These are phyloP conservation scores for Suillus weaverae DNA, from an alignment of 768 basidiomycete species.

Conservation along the genomic window DNA sequence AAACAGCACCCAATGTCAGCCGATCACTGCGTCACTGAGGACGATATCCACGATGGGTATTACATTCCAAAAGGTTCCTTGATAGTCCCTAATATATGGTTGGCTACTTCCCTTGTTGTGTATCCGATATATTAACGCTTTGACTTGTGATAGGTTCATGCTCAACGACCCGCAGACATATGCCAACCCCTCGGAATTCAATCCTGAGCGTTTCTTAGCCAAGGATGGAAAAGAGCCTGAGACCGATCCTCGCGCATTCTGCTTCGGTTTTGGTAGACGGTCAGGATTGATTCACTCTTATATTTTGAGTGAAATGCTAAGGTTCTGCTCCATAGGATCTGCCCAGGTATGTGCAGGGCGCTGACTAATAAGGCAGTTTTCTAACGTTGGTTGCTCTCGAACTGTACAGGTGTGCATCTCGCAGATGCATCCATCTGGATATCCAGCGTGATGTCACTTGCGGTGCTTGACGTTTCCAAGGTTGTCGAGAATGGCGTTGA, in stretches of 20 bases:
- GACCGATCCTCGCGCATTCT: constrained; percentile 16
- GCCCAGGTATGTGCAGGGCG: constrained; percentile 16
- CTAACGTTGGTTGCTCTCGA: background rate
- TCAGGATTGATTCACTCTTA: background rate
- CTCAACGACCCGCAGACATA: constrained; percentile 47
- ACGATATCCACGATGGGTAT: constrained; percentile 17
- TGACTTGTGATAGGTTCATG: constrained; percentile 43
- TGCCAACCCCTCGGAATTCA: constrained; percentile 32
- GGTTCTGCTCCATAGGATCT: constrained; percentile 9
- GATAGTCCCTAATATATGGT: constrained; percentile 25
- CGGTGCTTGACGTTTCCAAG: constrained; percentile 45
- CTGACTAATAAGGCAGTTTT: background rate
- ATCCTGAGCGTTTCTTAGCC: constrained; percentile 34
- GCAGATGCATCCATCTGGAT: constrained; percentile 30
- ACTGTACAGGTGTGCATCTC: constrained; percentile 28
- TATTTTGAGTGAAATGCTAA: background rate
- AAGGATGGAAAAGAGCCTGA: constrained; percentile 16
- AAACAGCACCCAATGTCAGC: constrained; percentile 21
- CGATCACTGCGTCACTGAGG: constrained; percentile 20
- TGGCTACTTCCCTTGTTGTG: constrained; percentile 18
- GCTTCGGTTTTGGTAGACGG: constrained; percentile 34
- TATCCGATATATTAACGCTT: background rate
- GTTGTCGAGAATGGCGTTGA: constrained; percentile 41
- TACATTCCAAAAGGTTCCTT: constrained; percentile 27
- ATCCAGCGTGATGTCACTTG: constrained; percentile 38